Evolutionary conservation across 495 filamentous ascomycete species (phyloP).

Genomic region (Geoglossum glabrum): DNA sequence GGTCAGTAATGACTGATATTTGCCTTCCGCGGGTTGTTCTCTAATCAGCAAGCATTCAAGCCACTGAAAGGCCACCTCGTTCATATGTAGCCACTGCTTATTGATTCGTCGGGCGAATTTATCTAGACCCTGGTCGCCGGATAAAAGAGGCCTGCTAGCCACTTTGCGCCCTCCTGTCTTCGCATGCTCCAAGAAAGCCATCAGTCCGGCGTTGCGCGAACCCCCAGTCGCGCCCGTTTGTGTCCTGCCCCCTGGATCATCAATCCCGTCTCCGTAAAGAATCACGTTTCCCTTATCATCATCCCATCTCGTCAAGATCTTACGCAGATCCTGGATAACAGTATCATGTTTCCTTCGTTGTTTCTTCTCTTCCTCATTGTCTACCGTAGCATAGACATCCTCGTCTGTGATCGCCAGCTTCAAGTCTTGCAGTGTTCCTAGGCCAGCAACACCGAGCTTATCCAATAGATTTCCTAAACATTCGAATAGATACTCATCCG

Average conservation of each 20-base stretch:
- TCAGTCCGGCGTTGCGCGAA: constrained; percentile 37
- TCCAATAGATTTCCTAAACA: constrained; percentile 44
- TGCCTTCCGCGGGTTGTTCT: constrained; percentile 10
- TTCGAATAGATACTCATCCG: constrained; percentile 59
- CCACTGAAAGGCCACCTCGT: constrained; percentile 47
- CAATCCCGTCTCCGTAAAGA: constrained; percentile 31
- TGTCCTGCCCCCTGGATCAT: constrained; percentile 26
- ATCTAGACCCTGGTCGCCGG: constrained; percentile 34
- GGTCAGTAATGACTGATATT: constrained; percentile 7
- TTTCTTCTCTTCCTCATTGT: not conserved
- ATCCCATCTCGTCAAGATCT: constrained; percentile 36
- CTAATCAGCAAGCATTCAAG: constrained; percentile 31
- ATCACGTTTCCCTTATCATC: constrained; percentile 36
- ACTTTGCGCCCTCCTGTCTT: constrained; percentile 37
- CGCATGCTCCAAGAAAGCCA: constrained; percentile 63
- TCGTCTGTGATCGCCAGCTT: constrained; percentile 16
- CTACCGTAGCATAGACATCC: not conserved
- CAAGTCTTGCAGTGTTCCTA: constrained; percentile 25
- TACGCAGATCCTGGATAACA: constrained; percentile 31
- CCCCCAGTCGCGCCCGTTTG: constrained; percentile 14
- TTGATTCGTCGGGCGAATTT: constrained; percentile 35
- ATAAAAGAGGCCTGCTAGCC: constrained; percentile 28
- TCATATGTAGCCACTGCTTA: constrained; percentile 31
- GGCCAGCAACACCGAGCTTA: constrained; percentile 38
- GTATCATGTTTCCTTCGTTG: constrained; percentile 8